Evolutionary conservation across 116 monocot species (phyloP).

Genomic region (Dioscorea cayenensis): DNA sequence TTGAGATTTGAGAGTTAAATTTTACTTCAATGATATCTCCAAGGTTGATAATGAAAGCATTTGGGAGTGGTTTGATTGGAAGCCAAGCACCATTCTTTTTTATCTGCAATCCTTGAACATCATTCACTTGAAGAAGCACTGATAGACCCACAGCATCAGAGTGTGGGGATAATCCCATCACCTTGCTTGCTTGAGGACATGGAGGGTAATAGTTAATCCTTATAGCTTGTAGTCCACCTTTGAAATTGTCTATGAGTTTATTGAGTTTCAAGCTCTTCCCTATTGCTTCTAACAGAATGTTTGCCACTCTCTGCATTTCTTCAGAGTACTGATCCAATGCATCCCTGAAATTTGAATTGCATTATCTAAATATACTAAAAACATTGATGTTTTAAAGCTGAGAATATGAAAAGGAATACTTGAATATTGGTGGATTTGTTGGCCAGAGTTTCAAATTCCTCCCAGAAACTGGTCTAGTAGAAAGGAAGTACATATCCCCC

Average conservation of each 20-base stretch:
- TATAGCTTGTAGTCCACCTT: conserved; percentile 5
- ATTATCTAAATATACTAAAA: too few species aligned
- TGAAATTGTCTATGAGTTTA: conserved; percentile 3
- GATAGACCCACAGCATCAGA: conserved; percentile 20
- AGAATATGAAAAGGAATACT: conserved; percentile 1
- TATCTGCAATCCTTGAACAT: conserved; percentile 22
- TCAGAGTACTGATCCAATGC: conserved; percentile 15
- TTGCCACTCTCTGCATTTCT: conserved; percentile 9
- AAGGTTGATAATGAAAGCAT: conserved; percentile 16
- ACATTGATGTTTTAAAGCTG: too few species aligned
- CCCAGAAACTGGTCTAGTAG: background rate
- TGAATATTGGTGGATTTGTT: conserved; percentile 13
- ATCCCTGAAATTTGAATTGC: conserved; percentile 2
- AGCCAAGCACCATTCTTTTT: conserved; percentile 19
- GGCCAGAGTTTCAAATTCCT: conserved; percentile 32
- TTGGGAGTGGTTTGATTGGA: conserved; percentile 13
- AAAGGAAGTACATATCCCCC: conserved; percentile 20
- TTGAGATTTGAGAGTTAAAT: background rate
- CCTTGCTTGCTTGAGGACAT: conserved; percentile 17
- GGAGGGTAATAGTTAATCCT: conserved; percentile 36
- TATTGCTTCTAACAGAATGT: conserved; percentile 4
- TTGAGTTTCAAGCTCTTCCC: conserved; percentile 10
- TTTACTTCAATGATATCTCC: conserved; percentile 20
- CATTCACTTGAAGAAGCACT: conserved; percentile 27
- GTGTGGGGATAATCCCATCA: conserved; percentile 23